Conservation (phyloP, 768 basidiomycete species). For the Ramaria sp. region DNA sequence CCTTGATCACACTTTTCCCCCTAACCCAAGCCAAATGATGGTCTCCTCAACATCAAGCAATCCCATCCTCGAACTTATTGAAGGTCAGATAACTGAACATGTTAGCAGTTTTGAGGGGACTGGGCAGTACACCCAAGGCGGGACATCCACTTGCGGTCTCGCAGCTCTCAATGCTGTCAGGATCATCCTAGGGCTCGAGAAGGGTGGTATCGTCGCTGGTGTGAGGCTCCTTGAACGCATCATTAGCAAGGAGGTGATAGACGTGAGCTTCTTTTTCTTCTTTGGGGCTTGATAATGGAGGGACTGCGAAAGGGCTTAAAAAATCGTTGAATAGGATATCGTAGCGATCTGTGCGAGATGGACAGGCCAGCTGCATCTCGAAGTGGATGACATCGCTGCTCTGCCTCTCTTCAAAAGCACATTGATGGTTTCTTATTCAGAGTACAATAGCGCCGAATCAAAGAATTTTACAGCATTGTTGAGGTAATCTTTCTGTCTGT, state of each 20-base stretch:
- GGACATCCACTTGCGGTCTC: slow-evolving; percentile 50
- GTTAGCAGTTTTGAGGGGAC: slow-evolving; percentile 28
- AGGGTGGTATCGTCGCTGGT: slow-evolving; percentile 19
- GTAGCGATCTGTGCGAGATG: slow-evolving; percentile 46
- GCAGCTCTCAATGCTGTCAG: slow-evolving; percentile 57
- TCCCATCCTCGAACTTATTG: neutral
- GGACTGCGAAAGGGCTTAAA: too few species aligned
- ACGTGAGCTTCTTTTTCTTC: slow-evolving; percentile 22
- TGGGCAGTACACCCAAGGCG: slow-evolving; percentile 42
- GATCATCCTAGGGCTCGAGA: slow-evolving; percentile 30
- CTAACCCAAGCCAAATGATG: too few species aligned
- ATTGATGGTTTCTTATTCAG: slow-evolving; percentile 24
- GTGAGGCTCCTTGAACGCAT: slow-evolving; percentile 24
- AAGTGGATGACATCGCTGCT: slow-evolving; percentile 40
- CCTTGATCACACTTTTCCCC: too few species aligned
- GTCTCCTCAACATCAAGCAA: neutral
- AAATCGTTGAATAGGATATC: slow-evolving; percentile 47
- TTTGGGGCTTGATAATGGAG: too few species aligned
- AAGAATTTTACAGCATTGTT: too few species aligned
- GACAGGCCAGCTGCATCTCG: slow-evolving; percentile 41
- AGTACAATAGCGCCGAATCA: slow-evolving; percentile 29
- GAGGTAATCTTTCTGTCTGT: slow-evolving; percentile 22
- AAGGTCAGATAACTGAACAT: neutral
- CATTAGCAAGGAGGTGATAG: slow-evolving; percentile 21
- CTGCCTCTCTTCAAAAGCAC: slow-evolving; percentile 38